These are phyloP conservation scores for Fraxinus platypoda DNA, from an alignment of 305 asterid genomes.

Conservation along the genomic window DNA sequence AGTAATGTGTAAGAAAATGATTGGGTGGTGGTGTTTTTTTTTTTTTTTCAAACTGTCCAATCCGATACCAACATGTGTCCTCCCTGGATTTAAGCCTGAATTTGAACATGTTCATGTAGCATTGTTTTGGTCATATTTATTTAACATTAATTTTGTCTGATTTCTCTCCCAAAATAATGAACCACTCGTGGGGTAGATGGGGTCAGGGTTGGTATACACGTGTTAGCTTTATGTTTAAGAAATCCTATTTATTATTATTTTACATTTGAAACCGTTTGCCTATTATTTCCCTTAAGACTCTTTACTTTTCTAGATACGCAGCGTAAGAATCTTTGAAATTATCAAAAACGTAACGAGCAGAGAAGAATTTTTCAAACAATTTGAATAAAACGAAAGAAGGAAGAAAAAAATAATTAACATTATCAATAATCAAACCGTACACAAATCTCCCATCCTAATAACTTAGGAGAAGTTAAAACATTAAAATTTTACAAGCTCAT, in stretches of 20 bases:
- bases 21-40: no score
- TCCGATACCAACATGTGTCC: no score
- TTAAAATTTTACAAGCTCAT: background rate
- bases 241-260: no score
- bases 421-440: background rate
- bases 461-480: background rate
- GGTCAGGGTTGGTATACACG: background rate
- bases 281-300: no score
- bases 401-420: background rate
- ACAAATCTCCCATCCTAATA: background rate
- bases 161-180: background rate
- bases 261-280: no score
- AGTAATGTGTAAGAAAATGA: no score
- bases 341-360: background rate
- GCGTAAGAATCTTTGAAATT: background rate
- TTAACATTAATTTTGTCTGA: background rate
- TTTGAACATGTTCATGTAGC: no score
- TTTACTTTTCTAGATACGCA: background rate
- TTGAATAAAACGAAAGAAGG: background rate
- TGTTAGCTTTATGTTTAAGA: no score
- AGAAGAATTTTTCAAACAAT: background rate
- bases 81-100: no score
- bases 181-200: no score
- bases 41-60: no score
- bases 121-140: no score